Evolutionary conservation across 208 protist species (phyloP).

Genomic region (Wallacemonas sp.): DNA sequence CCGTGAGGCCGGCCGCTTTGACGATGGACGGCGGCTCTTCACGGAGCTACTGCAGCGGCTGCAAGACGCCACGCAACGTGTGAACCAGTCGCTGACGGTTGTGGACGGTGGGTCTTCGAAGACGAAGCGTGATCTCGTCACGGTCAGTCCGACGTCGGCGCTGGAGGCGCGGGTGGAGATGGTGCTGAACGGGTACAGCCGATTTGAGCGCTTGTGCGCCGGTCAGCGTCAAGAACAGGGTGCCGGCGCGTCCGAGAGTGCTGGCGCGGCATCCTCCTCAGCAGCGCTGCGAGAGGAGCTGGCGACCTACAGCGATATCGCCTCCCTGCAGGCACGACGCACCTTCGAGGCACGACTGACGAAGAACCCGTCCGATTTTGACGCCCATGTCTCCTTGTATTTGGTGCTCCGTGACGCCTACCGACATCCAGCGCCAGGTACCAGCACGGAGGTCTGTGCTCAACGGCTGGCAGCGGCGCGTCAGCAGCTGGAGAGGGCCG

Average conservation of each 20-base stretch:
- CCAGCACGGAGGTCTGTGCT: conserved; percentile 5
- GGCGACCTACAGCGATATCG: conserved; percentile 9
- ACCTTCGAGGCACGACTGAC: conserved; percentile 64
- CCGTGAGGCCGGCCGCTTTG: conserved; percentile 21
- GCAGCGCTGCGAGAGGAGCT: background rate
- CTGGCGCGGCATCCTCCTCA: background rate
- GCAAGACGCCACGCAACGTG: conserved; percentile 19
- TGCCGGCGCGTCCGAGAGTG: background rate
- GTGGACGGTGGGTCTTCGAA: background rate
- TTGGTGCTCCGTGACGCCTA: conserved; percentile 51
- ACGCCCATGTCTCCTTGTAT: conserved; percentile 75
- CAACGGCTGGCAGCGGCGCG: background rate
- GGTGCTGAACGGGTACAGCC: conserved; percentile 60
- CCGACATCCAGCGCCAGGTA: conserved; percentile 2
- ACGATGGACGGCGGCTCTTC: conserved; percentile 54
- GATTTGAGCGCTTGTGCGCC: conserved; percentile 63
- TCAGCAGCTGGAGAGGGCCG: background rate
- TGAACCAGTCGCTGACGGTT: background rate
- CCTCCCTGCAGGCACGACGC: conserved; percentile 37
- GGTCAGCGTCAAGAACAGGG: conserved; percentile 14
- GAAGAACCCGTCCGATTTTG: conserved; percentile 53
- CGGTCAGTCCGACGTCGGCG: background rate
- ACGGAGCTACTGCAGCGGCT: conserved; percentile 48
- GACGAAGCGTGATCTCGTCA: conserved; percentile 8
- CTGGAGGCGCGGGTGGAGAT: conserved; percentile 33